Evolutionary conservation across 2,329 filamentous ascomycete genomes (phyloP).

Genomic region (Gaeumannomyces tritici): DNA sequence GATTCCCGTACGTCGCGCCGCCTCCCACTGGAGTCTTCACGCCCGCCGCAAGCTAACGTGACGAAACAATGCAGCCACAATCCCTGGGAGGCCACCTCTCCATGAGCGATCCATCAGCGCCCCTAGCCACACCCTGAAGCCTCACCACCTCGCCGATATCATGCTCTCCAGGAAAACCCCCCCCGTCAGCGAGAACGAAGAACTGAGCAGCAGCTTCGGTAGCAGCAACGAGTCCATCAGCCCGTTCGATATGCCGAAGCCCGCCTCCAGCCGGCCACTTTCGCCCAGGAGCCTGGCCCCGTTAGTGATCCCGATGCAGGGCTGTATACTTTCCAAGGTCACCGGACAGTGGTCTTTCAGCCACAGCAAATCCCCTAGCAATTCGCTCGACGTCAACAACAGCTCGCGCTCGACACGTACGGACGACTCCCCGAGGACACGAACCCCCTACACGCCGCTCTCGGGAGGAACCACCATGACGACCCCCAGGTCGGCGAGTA

Average conservation of each 20-base stretch:
- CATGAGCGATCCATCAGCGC: slow-evolving; percentile 57
- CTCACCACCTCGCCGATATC: slow-evolving; percentile 30
- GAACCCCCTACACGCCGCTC: slow-evolving; percentile 34
- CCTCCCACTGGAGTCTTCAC: slow-evolving; percentile 7
- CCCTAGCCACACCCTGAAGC: slow-evolving; percentile 41
- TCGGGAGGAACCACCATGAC: slow-evolving; percentile 21
- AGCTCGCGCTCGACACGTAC: slow-evolving; percentile 26
- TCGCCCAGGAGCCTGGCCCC: slow-evolving; percentile 47
- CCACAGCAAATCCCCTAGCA: slow-evolving; percentile 36
- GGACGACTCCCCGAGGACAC: slow-evolving; percentile 37
- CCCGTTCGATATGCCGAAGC: slow-evolving; percentile 10
- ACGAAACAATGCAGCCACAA: slow-evolving; percentile 41
- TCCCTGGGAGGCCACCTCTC: slow-evolving; percentile 53
- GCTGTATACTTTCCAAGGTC: slow-evolving; percentile 19
- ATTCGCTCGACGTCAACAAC: slow-evolving; percentile 26
- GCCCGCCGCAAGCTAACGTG: slow-evolving; percentile 9
- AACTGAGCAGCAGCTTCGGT: slow-evolving; percentile 16
- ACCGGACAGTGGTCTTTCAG: slow-evolving; percentile 30
- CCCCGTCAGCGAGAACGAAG: slow-evolving; percentile 20
- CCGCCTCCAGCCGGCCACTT: slow-evolving; percentile 20
- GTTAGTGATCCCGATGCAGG: slow-evolving; percentile 42
- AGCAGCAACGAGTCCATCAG: slow-evolving; percentile 11
- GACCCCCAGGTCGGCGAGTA: slow-evolving; percentile 33
- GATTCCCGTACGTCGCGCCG: slow-evolving; percentile 53
- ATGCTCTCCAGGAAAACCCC: slow-evolving; percentile 12